Base-by-base conservation (phyloP, 2,329 filamentous ascomycete species). In the Epichloe sibirici region DNA sequence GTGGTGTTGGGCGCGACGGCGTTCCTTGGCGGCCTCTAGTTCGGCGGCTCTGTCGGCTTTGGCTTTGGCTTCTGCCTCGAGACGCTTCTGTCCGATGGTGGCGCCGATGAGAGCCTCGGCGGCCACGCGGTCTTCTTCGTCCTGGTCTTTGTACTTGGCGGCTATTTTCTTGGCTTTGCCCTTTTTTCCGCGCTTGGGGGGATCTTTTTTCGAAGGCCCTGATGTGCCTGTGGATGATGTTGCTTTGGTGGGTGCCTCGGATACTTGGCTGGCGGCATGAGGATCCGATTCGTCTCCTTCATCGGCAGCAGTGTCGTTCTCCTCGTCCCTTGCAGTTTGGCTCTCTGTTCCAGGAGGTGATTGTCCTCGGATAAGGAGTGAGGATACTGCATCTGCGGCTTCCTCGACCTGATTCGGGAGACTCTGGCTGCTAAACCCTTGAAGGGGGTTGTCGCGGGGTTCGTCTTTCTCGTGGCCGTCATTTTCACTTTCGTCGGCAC, bases 31-130 rank as follows among this genome's bases (percentile, higher is more conserved):
- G 1, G 83, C 85, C 39, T 82, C 82, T 1, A 81, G 72, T 62
- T 91, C 86, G n/a, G 63, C 67, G 48, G 66, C 63, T 34, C 85
- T 83, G 62, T 94, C 88, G 11, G 77, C 81, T 65, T 86, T 87
- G 39, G 81, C 82, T 55, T 77, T 74, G 1, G 79, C 79, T 60
- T 88, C 85, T 2, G 82, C 85, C 59, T 85, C 81, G 13, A 79
- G 81, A 56, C 83, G 82, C 59, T 86, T 77, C 39, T 79, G 78
- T 1, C 84, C 84, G 0, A 78, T 77, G 54, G 77, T 73, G 2
- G 88, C 84, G 40, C 93, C 93, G n/a, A 95, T 82, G n/a, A 97
- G 77, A 25, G 83, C 78, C 68, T 96, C 86, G 35, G 90, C 89
- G 0, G 90, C 79, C 6, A 79, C 80, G 12, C 90, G 88, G 63